Conservation (phyloP, 768 basidiomycete genomes). For the Tulasnella sp. region DNA sequence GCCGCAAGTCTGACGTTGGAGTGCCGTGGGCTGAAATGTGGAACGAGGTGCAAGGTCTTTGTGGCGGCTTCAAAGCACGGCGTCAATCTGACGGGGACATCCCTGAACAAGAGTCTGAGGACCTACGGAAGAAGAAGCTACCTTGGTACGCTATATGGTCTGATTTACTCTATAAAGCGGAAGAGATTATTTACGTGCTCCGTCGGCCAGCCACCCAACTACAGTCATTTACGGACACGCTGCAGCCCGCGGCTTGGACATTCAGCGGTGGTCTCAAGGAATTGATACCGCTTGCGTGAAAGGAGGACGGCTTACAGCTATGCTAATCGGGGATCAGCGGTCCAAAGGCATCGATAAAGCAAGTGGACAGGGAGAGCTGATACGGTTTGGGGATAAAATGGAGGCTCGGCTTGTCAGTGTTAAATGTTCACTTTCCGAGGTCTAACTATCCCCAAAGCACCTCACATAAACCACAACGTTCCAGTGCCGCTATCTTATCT, state of each 20-base stretch:
- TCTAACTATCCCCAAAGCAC: neutral
- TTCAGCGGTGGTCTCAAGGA: slow-evolving; percentile 76
- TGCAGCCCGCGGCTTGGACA: slow-evolving; percentile 66
- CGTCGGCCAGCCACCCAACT: slow-evolving; percentile 55
- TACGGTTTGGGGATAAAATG: slow-evolving; percentile 8
- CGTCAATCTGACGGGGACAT: neutral
- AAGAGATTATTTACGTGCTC: slow-evolving; percentile 21
- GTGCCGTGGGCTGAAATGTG: slow-evolving; percentile 69
- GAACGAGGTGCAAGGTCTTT: slow-evolving; percentile 52
- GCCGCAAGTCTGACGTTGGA: slow-evolving; percentile 36
- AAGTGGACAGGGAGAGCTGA: slow-evolving; percentile 1
- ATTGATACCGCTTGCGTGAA: slow-evolving; percentile 76
- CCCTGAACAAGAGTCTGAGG: slow-evolving; percentile 16
- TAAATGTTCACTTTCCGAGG: neutral
- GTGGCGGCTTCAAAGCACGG: slow-evolving; percentile 37
- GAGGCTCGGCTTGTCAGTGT: slow-evolving; percentile 14
- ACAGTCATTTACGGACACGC: slow-evolving; percentile 84
- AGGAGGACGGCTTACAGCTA: slow-evolving; percentile 7
- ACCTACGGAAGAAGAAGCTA: slow-evolving; percentile 19
- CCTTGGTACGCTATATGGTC: slow-evolving; percentile 11
- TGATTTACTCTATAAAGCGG: neutral
- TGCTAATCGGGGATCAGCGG: neutral
- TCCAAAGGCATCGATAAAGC: slow-evolving; percentile 1
- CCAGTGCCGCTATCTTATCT: neutral
- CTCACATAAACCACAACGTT: neutral